A percentile compares a stretch with the other conserved stretches of the same genome.
Evolutionary conservation across 2,329 filamentous ascomycete species (phyloP).

Genomic region (Dactylellina sp.): DNA sequence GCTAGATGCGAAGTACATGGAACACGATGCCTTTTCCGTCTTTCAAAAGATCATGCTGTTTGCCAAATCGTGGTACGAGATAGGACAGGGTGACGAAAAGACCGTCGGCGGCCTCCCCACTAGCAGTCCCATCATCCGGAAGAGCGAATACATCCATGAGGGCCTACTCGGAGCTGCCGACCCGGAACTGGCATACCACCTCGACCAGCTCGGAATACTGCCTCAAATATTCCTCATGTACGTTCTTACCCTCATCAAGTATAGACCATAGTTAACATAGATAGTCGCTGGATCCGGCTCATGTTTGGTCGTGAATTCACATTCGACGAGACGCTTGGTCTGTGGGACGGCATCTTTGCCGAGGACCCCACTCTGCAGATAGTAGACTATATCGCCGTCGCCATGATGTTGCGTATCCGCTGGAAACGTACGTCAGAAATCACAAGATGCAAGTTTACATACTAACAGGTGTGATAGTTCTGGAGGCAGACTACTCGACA

Average conservation of each 20-base stretch:
- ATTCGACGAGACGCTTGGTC: slow-evolving; percentile 81
- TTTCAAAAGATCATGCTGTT: slow-evolving; percentile 89
- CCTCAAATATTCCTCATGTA: slow-evolving; percentile 97
- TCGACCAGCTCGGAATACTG: slow-evolving; percentile 86
- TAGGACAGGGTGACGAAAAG: slow-evolving; percentile 66
- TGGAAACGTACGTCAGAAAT: slow-evolving; percentile 78
- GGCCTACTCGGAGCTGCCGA: slow-evolving; percentile 81
- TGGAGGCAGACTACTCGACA: slow-evolving; percentile 87
- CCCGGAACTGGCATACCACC: slow-evolving; percentile 82
- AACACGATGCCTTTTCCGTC: slow-evolving; percentile 89
- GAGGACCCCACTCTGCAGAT: slow-evolving; percentile 83
- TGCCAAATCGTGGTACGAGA: slow-evolving; percentile 87
- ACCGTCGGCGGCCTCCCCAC: slow-evolving; percentile 65
- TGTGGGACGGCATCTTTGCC: slow-evolving; percentile 94
- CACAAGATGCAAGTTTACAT: slow-evolving; percentile 61
- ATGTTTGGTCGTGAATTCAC: slow-evolving; percentile 94
- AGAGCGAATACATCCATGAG: slow-evolving; percentile 88
- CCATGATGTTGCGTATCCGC: slow-evolving; percentile 90
- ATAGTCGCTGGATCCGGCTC: slow-evolving; percentile 89
- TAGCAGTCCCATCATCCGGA: slow-evolving; percentile 80
- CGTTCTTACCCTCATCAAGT: slow-evolving; percentile 60
- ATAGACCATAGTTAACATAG: neutral
- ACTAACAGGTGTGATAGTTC: slow-evolving; percentile 68
- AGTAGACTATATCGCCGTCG: slow-evolving; percentile 89
- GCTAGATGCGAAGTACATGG: slow-evolving; percentile 79